Evolutionary conservation across 2,329 filamentous ascomycete genomes (phyloP).

Genomic region (Fusarium irregulare): DNA sequence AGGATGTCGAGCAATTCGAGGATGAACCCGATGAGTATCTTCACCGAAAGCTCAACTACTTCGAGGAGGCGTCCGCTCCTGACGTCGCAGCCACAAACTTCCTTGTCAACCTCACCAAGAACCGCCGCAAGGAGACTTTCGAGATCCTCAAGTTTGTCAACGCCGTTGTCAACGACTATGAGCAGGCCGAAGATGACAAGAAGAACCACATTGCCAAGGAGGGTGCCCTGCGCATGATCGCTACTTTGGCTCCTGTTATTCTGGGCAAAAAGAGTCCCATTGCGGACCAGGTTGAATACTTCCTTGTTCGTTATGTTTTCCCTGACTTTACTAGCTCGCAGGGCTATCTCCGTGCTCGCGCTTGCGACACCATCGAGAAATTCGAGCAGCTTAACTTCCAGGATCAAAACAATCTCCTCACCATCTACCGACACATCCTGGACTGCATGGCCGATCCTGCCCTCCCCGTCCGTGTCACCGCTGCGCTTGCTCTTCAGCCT

Average conservation of each 20-base stretch:
- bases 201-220: constrained; percentile 97
- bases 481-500: constrained; percentile 91
- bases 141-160: constrained; percentile 96
- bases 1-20: constrained; percentile 93
- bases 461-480: constrained; percentile 92
- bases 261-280: constrained; percentile 98
- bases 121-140: constrained; percentile 94
- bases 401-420: constrained; percentile 92
- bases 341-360: constrained; percentile 91
- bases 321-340: constrained; percentile 94
- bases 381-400: constrained; percentile 98
- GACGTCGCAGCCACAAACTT: constrained; percentile 98
- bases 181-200: constrained; percentile 82
- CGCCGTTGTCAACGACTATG: constrained; percentile 92
- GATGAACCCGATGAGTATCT: constrained; percentile 96
- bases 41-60: constrained; percentile 96
- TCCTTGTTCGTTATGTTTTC: constrained; percentile 98
- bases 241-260: constrained; percentile 91
- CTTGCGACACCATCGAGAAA: constrained; percentile 97
- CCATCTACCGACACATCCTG: constrained; percentile 96
- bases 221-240: constrained; percentile 96
- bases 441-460: constrained; percentile 97
- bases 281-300: constrained; percentile 97
- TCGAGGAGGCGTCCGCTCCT: constrained; percentile 94
- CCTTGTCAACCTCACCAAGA: constrained; percentile 92